Base-by-base conservation (phyloP, 1,139 yeast genomes). In the Chernovozyma aurita region DNA sequence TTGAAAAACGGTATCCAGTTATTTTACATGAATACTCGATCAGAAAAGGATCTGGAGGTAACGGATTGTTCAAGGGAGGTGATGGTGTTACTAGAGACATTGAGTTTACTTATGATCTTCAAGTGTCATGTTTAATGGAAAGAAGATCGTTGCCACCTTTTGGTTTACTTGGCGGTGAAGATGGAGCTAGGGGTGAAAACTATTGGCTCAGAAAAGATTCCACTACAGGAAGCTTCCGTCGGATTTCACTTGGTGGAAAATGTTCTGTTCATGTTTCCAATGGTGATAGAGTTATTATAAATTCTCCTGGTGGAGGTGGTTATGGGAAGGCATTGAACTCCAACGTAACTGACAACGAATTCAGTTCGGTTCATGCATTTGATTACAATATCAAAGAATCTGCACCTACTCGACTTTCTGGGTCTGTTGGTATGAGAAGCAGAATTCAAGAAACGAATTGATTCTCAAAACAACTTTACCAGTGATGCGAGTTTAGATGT, bases 261-360 rank as follows among this genome's bases (percentile, higher is more conserved):
- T 61, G 69, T 43, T 61, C 71, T 2, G 65, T 69, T 5, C 57
- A 50, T 38, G 63, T 67, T 9, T 44, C 45, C 3, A 61, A 59
- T 35, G 76, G 76, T 6, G 76, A 70, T 41, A 52, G 73, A 38
- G 57, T 70, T 4, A 50, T 65, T 2, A 68, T 70, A 25, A 48
- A 50, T 53, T 66, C 76, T 0, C 76, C 76, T 1, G 76, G 76
- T 17, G 76, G 76, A 13, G 76, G 76, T n/a, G 76, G 75, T 3
- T 70, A 52, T 51, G 76, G 76, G 8, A 2, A 28, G n/a, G 37
- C 36, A 18, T 21, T 31, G 24, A n/a, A n/a, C n/a, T n/a, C n/a
- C n/a, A n/a, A 22, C 21, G 4, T 38, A 32, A 6, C 28, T n/a
- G 33, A 31, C 12, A 39, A 29, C 4, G n/a, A 24, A n/a, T n/a